Percentiles rank a stretch among this genome's conserved stretches.
Conservation (phyloP, 345 rosid species). For the Gossypium longicalyx region DNA sequence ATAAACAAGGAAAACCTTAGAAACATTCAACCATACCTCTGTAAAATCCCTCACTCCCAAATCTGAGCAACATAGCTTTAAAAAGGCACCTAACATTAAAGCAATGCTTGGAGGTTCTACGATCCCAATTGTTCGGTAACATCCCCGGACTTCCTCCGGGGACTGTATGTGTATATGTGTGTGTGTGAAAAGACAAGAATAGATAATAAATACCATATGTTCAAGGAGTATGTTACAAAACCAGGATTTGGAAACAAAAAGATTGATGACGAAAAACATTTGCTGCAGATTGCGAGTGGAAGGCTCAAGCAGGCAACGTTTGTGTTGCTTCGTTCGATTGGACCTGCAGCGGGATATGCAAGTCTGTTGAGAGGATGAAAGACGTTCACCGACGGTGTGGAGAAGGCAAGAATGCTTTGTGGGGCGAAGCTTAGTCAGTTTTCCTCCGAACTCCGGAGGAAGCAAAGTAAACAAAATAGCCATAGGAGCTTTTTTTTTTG, state of each 20-base stretch:
- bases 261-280: neutral
- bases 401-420: constrained; percentile 71
- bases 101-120: too few species aligned
- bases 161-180: neutral
- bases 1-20: too few species aligned
- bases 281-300: constrained; percentile 85
- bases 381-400: constrained; percentile 89
- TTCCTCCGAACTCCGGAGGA: constrained; percentile 37
- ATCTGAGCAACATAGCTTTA: too few species aligned
- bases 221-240: too few species aligned
- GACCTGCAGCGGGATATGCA: constrained; percentile 90
- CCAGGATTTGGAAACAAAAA: too few species aligned
- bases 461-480: neutral
- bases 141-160: neutral
- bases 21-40: too few species aligned
- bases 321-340: constrained; percentile 93
- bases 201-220: too few species aligned
- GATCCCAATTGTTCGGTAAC: neutral
- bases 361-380: constrained; percentile 74
- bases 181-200: neutral
- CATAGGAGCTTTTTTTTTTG: neutral
- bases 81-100: too few species aligned
- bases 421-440: constrained; percentile 46
- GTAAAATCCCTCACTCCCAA: too few species aligned
- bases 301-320: constrained; percentile 85